A percentile compares a stretch with the other conserved stretches of the same genome.
Conservation (phyloP, 2,329 filamentous ascomycete genomes). For the Neurospora crassa region DNA sequence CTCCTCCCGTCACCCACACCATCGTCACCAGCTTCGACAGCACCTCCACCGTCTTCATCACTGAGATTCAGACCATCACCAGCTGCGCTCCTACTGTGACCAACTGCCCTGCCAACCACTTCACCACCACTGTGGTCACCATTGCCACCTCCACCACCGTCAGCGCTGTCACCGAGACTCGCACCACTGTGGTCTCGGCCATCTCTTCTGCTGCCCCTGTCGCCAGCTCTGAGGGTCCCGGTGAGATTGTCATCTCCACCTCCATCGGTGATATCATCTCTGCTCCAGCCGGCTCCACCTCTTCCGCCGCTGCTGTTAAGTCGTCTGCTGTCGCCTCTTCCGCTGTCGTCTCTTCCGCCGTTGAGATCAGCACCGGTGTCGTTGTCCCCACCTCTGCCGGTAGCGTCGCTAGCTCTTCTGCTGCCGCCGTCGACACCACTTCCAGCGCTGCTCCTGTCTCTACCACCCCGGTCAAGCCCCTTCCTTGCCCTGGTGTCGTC, state of each 20-base stretch:
- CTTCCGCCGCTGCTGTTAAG: slow-evolving; percentile 8
- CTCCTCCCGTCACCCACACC: slow-evolving; percentile 37
- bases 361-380: slow-evolving; percentile 10
- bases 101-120: slow-evolving; percentile 19
- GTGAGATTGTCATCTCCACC: slow-evolving; percentile 1
- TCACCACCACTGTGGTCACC: slow-evolving; percentile 38
- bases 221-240: slow-evolving; percentile 10
- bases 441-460: slow-evolving; percentile 8
- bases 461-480: slow-evolving; percentile 30
- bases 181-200: slow-evolving; percentile 25
- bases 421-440: slow-evolving; percentile 25
- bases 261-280: not conserved
- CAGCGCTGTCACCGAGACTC: slow-evolving; percentile 50
- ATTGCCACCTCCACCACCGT: slow-evolving; percentile 50
- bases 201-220: slow-evolving; percentile 4
- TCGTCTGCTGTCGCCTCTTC: slow-evolving; percentile 4
- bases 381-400: slow-evolving; percentile 26
- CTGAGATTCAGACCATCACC: slow-evolving; percentile 33
- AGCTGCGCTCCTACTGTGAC: slow-evolving; percentile 41
- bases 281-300: slow-evolving; percentile 2
- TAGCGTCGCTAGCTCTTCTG: slow-evolving; percentile 28
- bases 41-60: slow-evolving; percentile 20
- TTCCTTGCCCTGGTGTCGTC: slow-evolving; percentile 60
- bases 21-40: slow-evolving; percentile 23
- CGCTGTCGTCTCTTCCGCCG: slow-evolving; percentile 12